These are phyloP conservation scores for Cucumis hystrix DNA, from an alignment of 306 rosid species.

Conservation along the genomic window DNA sequence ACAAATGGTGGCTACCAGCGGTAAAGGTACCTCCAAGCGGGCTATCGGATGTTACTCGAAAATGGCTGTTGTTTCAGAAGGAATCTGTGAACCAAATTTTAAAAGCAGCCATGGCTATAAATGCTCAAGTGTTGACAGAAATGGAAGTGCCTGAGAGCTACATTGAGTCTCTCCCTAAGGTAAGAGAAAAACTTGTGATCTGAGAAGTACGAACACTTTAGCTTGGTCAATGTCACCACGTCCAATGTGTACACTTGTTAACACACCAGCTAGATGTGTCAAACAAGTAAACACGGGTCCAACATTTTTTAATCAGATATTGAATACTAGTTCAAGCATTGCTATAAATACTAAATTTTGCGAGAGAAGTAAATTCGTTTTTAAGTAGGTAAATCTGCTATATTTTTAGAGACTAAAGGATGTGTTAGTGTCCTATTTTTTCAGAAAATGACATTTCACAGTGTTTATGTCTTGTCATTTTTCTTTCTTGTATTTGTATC, in stretches of 20 bases:
- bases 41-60: constrained; percentile 46
- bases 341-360: too few species aligned
- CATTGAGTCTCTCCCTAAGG: constrained; percentile 88
- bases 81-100: constrained; percentile 68
- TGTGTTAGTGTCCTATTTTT: neutral
- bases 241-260: neutral
- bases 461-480: neutral
- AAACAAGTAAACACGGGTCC: neutral
- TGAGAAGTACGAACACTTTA: neutral
- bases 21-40: constrained; percentile 64
- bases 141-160: constrained; percentile 78
- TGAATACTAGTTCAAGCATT: neutral
- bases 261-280: neutral
- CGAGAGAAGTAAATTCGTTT: neutral
- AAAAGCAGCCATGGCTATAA: constrained; percentile 96
- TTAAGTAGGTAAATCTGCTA: neutral
- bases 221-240: neutral
- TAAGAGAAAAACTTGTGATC: constrained; percentile 5
- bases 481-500: too few species aligned
- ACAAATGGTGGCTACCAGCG: constrained; percentile 85
- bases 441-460: neutral
- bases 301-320: too few species aligned
- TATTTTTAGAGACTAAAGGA: too few species aligned
- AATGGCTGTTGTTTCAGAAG: constrained; percentile 54
- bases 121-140: constrained; percentile 69